These are phyloP conservation scores for Coriaria nepalensis DNA, from an alignment of 306 rosid species.

Conservation along the genomic window DNA sequence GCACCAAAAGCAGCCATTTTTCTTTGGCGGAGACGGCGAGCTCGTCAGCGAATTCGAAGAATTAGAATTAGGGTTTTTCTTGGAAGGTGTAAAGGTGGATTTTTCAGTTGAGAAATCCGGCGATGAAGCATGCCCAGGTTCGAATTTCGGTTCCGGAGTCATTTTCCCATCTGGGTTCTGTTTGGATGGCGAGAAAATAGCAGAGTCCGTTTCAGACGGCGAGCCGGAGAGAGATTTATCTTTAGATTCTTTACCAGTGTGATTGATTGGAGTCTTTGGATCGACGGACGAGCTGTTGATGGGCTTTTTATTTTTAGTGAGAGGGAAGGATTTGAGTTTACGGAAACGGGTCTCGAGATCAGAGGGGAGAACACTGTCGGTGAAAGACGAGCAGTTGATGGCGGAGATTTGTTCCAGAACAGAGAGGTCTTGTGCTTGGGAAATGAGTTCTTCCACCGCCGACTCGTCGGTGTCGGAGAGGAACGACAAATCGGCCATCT, in stretches of 20 bases:
- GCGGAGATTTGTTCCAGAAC: conserved; percentile 62
- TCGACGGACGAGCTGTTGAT: conserved; percentile 3
- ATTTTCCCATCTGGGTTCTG: conserved; percentile 14
- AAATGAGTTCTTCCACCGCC: conserved; percentile 50
- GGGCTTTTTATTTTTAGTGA: conserved; percentile 14
- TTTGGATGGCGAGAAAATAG: conserved; percentile 20
- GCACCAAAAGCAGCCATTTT: conserved; percentile 59
- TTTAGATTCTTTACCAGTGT: neutral
- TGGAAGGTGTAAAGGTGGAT: conserved; percentile 2
- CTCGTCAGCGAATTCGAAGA: conserved; percentile 17
- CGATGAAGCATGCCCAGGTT: conserved; percentile 13
- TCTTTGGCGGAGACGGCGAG: conserved; percentile 57
- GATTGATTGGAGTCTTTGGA: neutral
- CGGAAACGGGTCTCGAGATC: conserved; percentile 75
- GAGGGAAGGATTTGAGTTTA: conserved; percentile 65
- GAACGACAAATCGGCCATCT: conserved; percentile 41
- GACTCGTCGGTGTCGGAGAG: conserved; percentile 53
- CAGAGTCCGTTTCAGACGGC: conserved; percentile 7
- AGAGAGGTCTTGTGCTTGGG: conserved; percentile 53
- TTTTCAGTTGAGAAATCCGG: conserved; percentile 7
- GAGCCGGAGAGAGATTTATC: conserved; percentile 4
- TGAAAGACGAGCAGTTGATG: conserved; percentile 57
- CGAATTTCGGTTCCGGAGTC: neutral
- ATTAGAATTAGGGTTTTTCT: neutral
- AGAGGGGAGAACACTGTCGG: conserved; percentile 43